Evolutionary conservation across 352 stramenopile species (phyloP), one percentile per base, ranked within the genome.

Genomic region (Pythium aquatile): DNA sequence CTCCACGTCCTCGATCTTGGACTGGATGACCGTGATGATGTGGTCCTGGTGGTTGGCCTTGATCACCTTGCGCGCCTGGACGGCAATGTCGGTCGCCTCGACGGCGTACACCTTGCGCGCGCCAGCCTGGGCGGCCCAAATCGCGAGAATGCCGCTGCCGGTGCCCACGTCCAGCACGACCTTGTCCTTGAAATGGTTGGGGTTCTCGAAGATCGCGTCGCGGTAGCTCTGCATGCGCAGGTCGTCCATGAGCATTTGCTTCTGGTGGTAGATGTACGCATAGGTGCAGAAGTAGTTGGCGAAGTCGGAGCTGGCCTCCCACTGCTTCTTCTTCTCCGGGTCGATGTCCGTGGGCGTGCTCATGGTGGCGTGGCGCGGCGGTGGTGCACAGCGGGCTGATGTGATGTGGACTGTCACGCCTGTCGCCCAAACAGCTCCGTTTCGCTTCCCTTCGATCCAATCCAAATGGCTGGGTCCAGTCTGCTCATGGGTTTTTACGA

Each of bases 211-310:
- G 75, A 99, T 99, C 35, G 97, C 93, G 68, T 96, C 83, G 65
- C 97, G 96, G 81, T 99, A 99, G 54, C 96, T 97, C 52, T 98
- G 94, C 95, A 99, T 99, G 68, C 98, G 96, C 74, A 99, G 90
- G 75, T 98, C 90, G 81, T 99, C 98, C 58, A 96, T 96, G 24
- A 99, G 90, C 98, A 99, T 99, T 78, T 99, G 97, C 81, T 99
- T 94, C 71, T 96, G 87, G 76, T 96, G 87, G 75, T 94, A 96
- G 73, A 96, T 93, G 75, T 83, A 96, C 44, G 83, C 87, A 72
- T 96, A 96, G 46, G 87, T 96, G 81, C 85, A 94, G 64, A 96
- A 96, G 77, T 94, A 96, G 72, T 94, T 94, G 73, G 87, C 85
- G 60, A 94, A 96, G 81, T 96, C 85, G 48, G 85, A 94, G 60